These are phyloP conservation scores for Penicillium bovifimosum DNA, from an alignment of 495 filamentous ascomycete species.

Conservation along the genomic window DNA sequence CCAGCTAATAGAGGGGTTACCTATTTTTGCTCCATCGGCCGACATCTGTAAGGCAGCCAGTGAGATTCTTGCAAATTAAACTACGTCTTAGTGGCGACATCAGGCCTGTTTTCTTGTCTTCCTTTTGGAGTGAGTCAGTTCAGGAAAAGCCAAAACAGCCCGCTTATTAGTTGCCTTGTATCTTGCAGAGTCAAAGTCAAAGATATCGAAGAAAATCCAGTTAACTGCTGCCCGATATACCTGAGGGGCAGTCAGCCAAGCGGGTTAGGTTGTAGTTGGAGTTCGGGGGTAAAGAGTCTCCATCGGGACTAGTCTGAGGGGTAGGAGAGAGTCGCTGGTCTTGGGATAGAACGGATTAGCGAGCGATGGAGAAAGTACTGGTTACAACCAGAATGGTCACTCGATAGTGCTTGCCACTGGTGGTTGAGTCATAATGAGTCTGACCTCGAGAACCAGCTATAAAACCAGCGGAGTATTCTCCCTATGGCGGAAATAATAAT, in stretches of 20 bases:
- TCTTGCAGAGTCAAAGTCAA: slow-evolving; percentile 4
- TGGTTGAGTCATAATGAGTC: background rate
- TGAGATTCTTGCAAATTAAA: background rate
- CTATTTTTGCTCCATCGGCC: slow-evolving; percentile 4
- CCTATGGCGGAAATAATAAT: background rate
- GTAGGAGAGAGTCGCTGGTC: slow-evolving; percentile 11
- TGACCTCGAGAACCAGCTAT: background rate
- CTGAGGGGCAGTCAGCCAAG: slow-evolving; percentile 12
- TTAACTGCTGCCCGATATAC: slow-evolving; percentile 19
- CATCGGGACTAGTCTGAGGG: slow-evolving; percentile 29
- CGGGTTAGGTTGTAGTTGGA: slow-evolving; percentile 10
- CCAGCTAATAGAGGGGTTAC: slow-evolving; percentile 5
- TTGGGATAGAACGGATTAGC: background rate
- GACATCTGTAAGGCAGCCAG: slow-evolving; percentile 4
- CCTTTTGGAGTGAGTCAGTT: background rate
- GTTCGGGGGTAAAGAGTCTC: slow-evolving; percentile 13
- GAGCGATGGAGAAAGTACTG: slow-evolving; percentile 1
- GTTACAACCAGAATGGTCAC: background rate
- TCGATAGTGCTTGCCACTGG: background rate
- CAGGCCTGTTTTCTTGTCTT: background rate
- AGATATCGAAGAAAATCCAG: slow-evolving; percentile 7
- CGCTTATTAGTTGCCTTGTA: background rate
- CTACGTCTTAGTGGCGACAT: slow-evolving; percentile 1
- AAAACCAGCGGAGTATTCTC: background rate
- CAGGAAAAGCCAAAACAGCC: background rate